Conservation (phyloP, 345 rosid species). For the Salix koriyanagi region DNA sequence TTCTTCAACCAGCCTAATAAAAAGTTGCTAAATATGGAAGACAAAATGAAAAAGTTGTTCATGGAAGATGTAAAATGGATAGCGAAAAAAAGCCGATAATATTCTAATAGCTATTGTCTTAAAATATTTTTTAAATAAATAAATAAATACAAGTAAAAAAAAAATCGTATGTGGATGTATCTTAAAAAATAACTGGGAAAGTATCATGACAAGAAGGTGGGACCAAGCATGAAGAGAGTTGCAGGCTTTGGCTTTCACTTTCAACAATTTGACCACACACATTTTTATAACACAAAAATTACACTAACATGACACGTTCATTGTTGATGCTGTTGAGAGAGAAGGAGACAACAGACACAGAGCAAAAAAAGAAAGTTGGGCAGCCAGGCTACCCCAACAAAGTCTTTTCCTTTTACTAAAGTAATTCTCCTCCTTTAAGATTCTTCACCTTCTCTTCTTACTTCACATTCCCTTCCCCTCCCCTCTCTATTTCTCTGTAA, state of each 20-base stretch:
- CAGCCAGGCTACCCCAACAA: slow-evolving; percentile 4
- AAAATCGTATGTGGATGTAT: no score
- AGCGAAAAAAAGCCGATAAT: no score
- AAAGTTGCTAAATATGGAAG: no score
- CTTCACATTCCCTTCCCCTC: background rate
- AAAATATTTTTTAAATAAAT: no score
- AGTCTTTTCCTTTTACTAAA: slow-evolving; percentile 9
- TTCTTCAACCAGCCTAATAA: no score
- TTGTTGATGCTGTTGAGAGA: background rate
- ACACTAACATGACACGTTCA: background rate
- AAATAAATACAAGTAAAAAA: no score
- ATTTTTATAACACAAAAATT: background rate
- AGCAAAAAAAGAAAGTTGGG: background rate
- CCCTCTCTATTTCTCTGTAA: background rate
- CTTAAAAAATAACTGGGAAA: no score
- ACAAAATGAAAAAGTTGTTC: no score
- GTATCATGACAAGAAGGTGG: background rate
- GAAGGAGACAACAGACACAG: background rate
- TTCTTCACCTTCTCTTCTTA: background rate
- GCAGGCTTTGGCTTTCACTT: background rate
- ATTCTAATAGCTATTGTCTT: no score
- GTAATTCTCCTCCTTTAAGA: slow-evolving; percentile 2
- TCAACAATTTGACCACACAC: slow-evolving; percentile 3
- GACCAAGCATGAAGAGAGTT: slow-evolving; percentile 8
- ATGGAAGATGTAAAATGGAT: no score